Evolutionary conservation across 164 flowering plant species (phyloP), one percentile per base, ranked within the genome.

Genomic region (Chimonanthus salicifolius): DNA sequence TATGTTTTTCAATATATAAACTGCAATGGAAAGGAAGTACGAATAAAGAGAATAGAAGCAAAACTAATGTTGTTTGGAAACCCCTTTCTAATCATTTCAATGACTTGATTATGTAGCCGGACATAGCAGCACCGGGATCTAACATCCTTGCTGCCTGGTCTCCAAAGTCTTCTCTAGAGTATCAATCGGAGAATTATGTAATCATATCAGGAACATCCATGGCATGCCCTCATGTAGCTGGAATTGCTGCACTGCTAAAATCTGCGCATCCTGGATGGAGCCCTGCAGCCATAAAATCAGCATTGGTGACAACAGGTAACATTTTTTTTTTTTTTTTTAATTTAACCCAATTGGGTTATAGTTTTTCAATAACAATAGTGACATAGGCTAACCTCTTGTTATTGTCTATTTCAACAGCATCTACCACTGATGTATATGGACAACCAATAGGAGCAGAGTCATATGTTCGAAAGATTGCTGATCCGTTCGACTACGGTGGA

Each of bases 151-250:
- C 87, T 7, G 86, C 90, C 7, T 45, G 13, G 65, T 69, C 83
- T 45, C 80, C 71, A 6, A 9, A 4, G 65, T 33, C 49, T 5
- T 44, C 47, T 0, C 21, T 4, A 5, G 2, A 7, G 18, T 4
- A 21, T 4, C 4, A 4, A 6, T 10, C 13, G 4, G 76, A 73
- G 6, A 50, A 63, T 5, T 82, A 62, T 20, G 65, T 60, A 21
- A 44, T 82, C 9, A 16, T 20, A 11, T 84, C 90, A 7, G 88
- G 90, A 71, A 85, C 88, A 6, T 87, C 87, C 8, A 86, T 86
- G 87, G 74, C 88, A 6, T 75, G 82, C 75, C 90, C 90, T 70
- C 85, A 84, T 69, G 78, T 85, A 2, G 47, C 88, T 2, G 90
- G 21, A 20, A 20, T 20, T 20, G 21, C 21, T 20, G 21, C 21